Percentiles rank a stretch among this genome's conserved stretches.
Evolutionary conservation across 2,329 filamentous ascomycete species (phyloP).

Genomic region (Hysterium pulicare): DNA sequence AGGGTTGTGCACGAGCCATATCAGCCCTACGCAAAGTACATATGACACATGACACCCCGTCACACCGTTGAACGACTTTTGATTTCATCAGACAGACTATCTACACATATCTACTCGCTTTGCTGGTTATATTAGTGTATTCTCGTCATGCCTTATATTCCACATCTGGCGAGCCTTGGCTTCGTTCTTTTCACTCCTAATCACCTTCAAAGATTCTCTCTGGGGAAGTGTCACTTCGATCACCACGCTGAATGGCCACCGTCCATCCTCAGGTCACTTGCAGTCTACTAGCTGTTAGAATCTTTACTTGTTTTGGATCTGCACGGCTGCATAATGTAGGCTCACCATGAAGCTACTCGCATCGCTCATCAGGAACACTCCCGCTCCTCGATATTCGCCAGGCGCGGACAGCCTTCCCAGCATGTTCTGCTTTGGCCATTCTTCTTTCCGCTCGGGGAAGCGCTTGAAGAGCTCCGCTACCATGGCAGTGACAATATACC

Average conservation of each 20-base stretch:
- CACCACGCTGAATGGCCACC: conserved; percentile 39
- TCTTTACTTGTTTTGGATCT: conserved; percentile 5
- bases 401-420: conserved; percentile 48
- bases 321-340: neutral
- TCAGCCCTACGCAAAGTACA: too few species aligned
- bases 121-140: too few species aligned
- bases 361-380: conserved; percentile 39
- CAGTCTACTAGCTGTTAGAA: conserved; percentile 19
- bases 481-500: conserved; percentile 81
- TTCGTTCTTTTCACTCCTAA: too few species aligned
- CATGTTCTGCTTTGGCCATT: conserved; percentile 87
- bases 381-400: conserved; percentile 36
- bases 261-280: conserved; percentile 37
- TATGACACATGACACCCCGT: too few species aligned
- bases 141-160: too few species aligned
- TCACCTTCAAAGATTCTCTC: too few species aligned
- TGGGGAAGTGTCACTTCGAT: too few species aligned
- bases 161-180: too few species aligned
- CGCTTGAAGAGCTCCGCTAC: conserved; percentile 74
- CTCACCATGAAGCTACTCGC: conserved; percentile 39
- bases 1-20: too few species aligned
- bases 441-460: conserved; percentile 62
- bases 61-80: too few species aligned
- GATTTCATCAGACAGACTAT: too few species aligned
- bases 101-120: too few species aligned